Percentiles rank a stretch among this genome's conserved stretches.
phyloP scores from a whole-genome alignment of 2,329 filamentous ascomycete genomes.

The Westerdykella sp. region DNA sequence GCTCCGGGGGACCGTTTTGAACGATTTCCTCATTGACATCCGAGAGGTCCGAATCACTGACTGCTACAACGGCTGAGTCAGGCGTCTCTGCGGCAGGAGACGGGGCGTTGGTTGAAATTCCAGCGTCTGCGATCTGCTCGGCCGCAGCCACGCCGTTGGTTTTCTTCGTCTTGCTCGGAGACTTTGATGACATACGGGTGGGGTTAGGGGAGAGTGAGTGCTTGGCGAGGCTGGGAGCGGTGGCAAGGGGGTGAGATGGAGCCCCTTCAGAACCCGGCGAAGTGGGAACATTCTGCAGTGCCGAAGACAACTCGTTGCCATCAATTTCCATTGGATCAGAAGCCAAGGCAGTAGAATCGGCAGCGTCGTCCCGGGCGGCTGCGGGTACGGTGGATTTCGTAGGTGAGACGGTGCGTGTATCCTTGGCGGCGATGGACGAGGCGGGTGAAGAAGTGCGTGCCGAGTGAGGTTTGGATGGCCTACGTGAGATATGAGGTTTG shows the following conservation, averaged over 20 bases:
- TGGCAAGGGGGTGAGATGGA: constrained; percentile 22
- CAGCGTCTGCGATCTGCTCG: constrained; percentile 18
- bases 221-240: constrained; percentile 22
- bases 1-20: constrained; percentile 29
- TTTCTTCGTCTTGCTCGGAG: constrained; percentile 24
- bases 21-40: constrained; percentile 37
- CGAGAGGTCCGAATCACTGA: constrained; percentile 33
- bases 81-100: constrained; percentile 25
- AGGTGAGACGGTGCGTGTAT: constrained; percentile 8
- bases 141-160: constrained; percentile 16
- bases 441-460: neutral
- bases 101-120: constrained; percentile 20
- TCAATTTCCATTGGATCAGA: constrained; percentile 16
- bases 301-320: constrained; percentile 11
- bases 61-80: constrained; percentile 15
- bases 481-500: constrained; percentile 2
- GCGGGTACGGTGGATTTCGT: constrained; percentile 20
- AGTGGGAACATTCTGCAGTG: neutral
- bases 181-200: constrained; percentile 26
- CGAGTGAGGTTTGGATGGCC: constrained; percentile 13
- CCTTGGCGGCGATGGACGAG: constrained; percentile 7
- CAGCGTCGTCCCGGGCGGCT: constrained; percentile 4
- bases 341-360: constrained; percentile 5
- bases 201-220: constrained; percentile 21
- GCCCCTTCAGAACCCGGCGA: constrained; percentile 6